Conservation (phyloP, 2,329 filamentous ascomycete genomes). For the Botrytis deweyae region DNA sequence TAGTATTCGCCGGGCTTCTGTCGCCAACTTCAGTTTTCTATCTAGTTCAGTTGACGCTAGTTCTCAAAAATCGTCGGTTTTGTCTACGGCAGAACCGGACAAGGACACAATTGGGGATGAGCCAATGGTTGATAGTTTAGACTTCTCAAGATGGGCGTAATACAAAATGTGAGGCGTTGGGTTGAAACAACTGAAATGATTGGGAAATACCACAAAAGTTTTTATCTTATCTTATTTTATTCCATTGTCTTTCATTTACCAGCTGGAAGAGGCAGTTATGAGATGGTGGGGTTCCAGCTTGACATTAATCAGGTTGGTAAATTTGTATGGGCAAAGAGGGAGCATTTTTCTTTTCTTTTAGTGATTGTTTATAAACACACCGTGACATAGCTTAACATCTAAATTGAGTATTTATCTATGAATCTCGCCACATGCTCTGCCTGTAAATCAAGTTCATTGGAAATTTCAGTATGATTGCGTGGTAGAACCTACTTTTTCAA, state of each 20-base stretch:
- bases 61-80: slow-evolving; percentile 59
- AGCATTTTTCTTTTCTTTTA: slow-evolving; percentile 1
- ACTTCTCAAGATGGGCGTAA: slow-evolving; percentile 41
- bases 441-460: neutral
- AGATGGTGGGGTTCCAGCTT: neutral
- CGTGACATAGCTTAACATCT: neutral
- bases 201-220: slow-evolving; percentile 36
- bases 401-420: neutral
- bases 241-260: neutral
- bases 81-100: slow-evolving; percentile 58
- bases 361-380: neutral
- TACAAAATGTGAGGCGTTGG: slow-evolving; percentile 18
- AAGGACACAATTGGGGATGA: slow-evolving; percentile 37
- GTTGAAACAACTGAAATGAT: neutral
- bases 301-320: neutral
- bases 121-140: slow-evolving; percentile 37
- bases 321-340: neutral
- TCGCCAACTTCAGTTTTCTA: slow-evolving; percentile 67
- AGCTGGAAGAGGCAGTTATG: neutral
- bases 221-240: neutral
- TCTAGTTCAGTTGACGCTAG: slow-evolving; percentile 55
- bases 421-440: neutral
- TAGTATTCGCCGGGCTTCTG: slow-evolving; percentile 61
- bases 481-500: neutral
- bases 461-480: neutral